phyloP scores from a whole-genome alignment of 2,329 filamentous ascomycete genomes.

The Apiospora phragmitis region DNA sequence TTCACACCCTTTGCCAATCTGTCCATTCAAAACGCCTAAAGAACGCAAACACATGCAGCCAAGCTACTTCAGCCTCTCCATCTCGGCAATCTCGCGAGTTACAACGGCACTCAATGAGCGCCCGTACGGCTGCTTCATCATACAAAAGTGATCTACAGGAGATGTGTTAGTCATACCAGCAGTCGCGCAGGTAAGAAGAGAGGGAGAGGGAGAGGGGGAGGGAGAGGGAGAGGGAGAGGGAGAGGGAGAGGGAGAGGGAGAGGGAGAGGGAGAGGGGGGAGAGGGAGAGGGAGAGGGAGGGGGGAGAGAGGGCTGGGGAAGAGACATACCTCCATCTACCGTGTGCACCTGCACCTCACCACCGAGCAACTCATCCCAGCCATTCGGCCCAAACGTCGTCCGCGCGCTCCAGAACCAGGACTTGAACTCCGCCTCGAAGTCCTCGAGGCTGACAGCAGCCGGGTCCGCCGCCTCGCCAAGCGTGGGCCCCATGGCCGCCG shows the following conservation, averaged over 20 bases:
- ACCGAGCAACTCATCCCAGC: background rate
- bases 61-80: background rate
- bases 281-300: background rate
- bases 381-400: background rate
- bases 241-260: background rate
- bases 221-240: background rate
- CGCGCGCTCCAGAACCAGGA: background rate
- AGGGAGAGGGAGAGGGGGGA: background rate
- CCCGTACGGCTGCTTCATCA: conserved; percentile 5
- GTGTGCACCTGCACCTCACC: conserved; percentile 1
- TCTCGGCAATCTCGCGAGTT: background rate
- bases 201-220: background rate
- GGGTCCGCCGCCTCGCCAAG: conserved; percentile 8
- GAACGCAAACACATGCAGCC: background rate
- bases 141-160: background rate
- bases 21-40: background rate
- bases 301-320: too few relatives aligned
- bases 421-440: conserved; percentile 6
- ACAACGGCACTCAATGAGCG: background rate
- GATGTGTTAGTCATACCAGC: background rate
- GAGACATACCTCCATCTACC: background rate
- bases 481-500: conserved; percentile 3
- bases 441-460: background rate
- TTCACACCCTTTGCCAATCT: too few relatives aligned
- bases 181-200: background rate